Base-by-base conservation (phyloP, 106 monocot genomes). In the Apostasia ramifera region DNA sequence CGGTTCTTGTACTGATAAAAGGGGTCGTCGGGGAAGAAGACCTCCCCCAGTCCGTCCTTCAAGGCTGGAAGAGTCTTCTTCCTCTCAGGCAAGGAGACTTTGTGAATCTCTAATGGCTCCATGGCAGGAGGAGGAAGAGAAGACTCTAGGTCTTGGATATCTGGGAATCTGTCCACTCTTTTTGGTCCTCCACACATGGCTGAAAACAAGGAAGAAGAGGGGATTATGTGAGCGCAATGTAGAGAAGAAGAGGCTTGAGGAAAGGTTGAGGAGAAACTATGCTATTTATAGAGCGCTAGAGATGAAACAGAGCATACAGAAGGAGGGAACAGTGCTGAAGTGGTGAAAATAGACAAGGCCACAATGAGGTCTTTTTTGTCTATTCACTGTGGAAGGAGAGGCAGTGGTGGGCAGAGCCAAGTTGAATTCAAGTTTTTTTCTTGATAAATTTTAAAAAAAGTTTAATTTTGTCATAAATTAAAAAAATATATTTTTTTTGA, bases 1-100 rank as follows among this genome's bases (percentile, higher is more conserved):
- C 88, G 84, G 77, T 81, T 80, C 73, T 81, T 85, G 90, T 91
- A 94, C 78, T 90, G 88, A 73, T 80, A 88, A 3, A 94, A 69
- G 8, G 91, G 91, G 13, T 88, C 88, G 67, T 91, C 91, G 3
- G 88, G 79, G 78, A 91, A 91, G 80, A 91, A 88, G 14, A 91
- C 66, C 71, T 94, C 94, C 1, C 69, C 68, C 1, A 94, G 71
- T 51, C 82, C 76, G 50, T 84, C 62, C 76, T 74, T 93, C 43
- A 89, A 71, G 40, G 75, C 43, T 53, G 77, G 83, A 15, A 86
- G 42, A 6, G 78, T 57, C 60, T 79, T 67, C 66, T 82, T 80
- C n/a, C 61, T 57, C 47, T 84, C 84, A 6, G 89, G 89, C 74
- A 82, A 42, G 11, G 86, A 63, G 5, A 93, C 93, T 60, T 76